Percentiles rank a stretch among this genome's conserved stretches.
Conservation (phyloP, 73 alveolate genomes). For the Halteria grandinella region DNA sequence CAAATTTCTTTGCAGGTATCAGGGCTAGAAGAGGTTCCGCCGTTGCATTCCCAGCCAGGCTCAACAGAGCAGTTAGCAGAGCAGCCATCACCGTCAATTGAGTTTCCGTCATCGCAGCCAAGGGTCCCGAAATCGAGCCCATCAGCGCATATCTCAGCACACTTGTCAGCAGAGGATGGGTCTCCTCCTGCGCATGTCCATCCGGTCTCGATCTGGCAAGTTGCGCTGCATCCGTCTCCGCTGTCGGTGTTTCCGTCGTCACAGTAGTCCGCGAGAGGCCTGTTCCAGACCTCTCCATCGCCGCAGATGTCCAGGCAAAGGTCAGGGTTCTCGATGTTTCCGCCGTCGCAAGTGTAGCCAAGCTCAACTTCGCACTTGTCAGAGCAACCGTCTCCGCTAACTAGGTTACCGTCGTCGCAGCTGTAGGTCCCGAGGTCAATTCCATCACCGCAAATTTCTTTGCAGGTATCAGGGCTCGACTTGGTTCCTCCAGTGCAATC, state of each 20-base stretch:
- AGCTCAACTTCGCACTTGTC: slow-evolving; percentile 49
- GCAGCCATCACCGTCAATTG: slow-evolving; percentile 55
- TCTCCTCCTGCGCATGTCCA: slow-evolving; percentile 5
- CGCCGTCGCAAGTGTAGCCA: slow-evolving; percentile 44
- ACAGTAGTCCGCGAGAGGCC: slow-evolving; percentile 52
- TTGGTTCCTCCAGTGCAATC: slow-evolving; percentile 69
- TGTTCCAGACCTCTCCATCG: slow-evolving; percentile 53
- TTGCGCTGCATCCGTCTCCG: slow-evolving; percentile 66
- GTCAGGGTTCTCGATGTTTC: slow-evolving; percentile 17
- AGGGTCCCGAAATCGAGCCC: slow-evolving; percentile 49
- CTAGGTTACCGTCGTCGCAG: slow-evolving; percentile 62
- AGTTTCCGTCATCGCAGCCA: slow-evolving; percentile 64
- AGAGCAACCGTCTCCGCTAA: slow-evolving; percentile 62
- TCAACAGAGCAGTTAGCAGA: slow-evolving; percentile 43
- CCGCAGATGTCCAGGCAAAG: slow-evolving; percentile 55
- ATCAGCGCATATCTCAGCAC: slow-evolving; percentile 65
- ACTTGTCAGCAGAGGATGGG: slow-evolving; percentile 5
- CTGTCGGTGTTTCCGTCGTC: slow-evolving; percentile 68
- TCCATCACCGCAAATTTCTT: slow-evolving; percentile 75
- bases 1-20: slow-evolving; percentile 48
- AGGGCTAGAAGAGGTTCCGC: slow-evolving; percentile 21
- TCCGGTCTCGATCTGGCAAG: slow-evolving; percentile 60
- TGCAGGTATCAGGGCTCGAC: slow-evolving; percentile 49
- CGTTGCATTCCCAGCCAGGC: slow-evolving; percentile 65
- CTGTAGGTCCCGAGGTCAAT: slow-evolving; percentile 29